Evolutionary conservation across 169 alveolate genomes (phyloP).

Genomic region (Cryptosporidium baileyi): DNA sequence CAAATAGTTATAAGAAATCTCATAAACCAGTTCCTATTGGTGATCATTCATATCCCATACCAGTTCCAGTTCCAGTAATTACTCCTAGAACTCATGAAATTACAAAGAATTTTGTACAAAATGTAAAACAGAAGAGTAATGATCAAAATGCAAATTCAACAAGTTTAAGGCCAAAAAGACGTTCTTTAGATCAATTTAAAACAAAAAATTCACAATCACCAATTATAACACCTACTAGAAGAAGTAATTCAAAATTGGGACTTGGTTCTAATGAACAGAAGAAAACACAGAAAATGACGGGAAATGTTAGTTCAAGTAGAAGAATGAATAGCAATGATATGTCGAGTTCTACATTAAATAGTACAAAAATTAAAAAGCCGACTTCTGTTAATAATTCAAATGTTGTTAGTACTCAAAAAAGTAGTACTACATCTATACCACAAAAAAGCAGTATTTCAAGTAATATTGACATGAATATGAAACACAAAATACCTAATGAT

Average conservation of each 20-base stretch:
- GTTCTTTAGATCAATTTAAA: conserved; percentile 5
- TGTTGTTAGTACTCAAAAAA: background rate
- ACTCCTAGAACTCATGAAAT: conserved; percentile 54
- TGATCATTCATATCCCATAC: conserved; percentile 62
- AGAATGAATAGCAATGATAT: background rate
- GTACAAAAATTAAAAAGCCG: conserved; percentile 8
- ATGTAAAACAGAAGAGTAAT: background rate
- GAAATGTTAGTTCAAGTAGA: background rate
- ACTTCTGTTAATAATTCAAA: background rate
- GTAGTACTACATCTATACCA: background rate
- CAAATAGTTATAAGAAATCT: conserved; percentile 1
- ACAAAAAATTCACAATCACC: background rate
- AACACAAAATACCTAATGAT: conserved; percentile 41
- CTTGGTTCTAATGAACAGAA: background rate
- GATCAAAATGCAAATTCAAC: background rate
- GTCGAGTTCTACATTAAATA: background rate
- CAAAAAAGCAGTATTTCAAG: background rate
- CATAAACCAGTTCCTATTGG: conserved; percentile 20
- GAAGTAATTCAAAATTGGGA: background rate
- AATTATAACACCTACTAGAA: background rate
- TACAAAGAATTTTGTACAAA: conserved; percentile 1
- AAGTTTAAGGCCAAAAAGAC: conserved; percentile 13
- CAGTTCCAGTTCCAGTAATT: conserved; percentile 69
- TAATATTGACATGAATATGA: background rate
- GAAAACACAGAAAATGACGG: conserved; percentile 7